Base-by-base conservation (phyloP, 257 asterid species). In the Solanum ossicruentum region DNA sequence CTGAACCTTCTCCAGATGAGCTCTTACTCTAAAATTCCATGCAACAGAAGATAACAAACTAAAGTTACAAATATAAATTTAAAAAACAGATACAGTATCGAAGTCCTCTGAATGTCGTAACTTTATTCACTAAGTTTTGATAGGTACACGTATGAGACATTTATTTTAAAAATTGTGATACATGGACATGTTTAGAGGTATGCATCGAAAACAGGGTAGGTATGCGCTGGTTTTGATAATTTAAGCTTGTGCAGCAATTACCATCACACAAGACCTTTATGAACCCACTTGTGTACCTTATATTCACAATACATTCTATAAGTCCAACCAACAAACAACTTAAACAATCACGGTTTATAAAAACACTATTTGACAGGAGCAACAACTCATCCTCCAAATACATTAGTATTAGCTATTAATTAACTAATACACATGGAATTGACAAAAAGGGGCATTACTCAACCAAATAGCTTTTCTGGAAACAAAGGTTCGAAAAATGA, bases 1-100 rank as follows among this genome's bases (percentile, higher is more conserved):
- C 89, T 60, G 98, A 94, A 60, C 95, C 95, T 81, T 88, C 98
- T 77, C 93, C 91, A 18, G 92, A 21, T 16, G 96, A 45, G 72
- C 82, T 90, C 92, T 92, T 92, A 84, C 81, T 90, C 96, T 92
- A 84, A 87, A 89, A 86, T 78, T 78, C 49, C 83, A 85, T 70
- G 83, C 56, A 51, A 81, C 63, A 80, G 65, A 54, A 75, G 13
- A 41, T 51, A 83, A 67, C 65, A 63, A 17, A 66, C 72, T 23
- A 55, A 51, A 51, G 61, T 32, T 21, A 83, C 56, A 60, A 28
- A 67, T n/a, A 49, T 10, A 51, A 83, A 83, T 17, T 36, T 3
- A 36, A 51, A 51, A 77, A 45, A 47, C 26, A 67, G 39, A 17
- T 83, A n/a, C 28, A 17, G 80, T 52, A 55, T 41, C 23, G 18